These are phyloP conservation scores for Stereum hirsutum DNA, from an alignment of 1,284 basidiomycete species.

Conservation along the genomic window DNA sequence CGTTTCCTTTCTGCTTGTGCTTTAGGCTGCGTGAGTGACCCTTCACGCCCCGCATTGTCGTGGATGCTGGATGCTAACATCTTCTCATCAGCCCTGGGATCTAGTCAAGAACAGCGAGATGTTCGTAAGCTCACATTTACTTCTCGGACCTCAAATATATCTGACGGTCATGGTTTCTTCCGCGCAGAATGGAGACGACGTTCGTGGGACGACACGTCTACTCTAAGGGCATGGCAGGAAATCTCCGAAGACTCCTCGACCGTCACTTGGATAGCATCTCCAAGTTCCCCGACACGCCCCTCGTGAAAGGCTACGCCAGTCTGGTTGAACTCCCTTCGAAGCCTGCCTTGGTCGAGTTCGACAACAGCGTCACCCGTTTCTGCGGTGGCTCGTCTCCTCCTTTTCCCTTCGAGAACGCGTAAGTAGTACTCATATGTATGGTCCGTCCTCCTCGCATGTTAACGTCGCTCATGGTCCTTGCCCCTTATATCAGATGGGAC, in stretches of 20 bases:
- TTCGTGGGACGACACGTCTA: conserved; percentile 70
- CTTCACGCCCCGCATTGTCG: conserved; percentile 4
- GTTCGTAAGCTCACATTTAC: conserved; percentile 24
- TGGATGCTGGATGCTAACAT: neutral
- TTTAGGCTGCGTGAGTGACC: conserved; percentile 66
- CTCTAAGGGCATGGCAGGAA: conserved; percentile 76
- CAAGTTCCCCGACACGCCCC: conserved; percentile 38
- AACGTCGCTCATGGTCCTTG: too few relatives aligned
- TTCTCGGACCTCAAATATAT: neutral
- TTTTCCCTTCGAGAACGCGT: conserved; percentile 72
- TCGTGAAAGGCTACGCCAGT: conserved; percentile 37
- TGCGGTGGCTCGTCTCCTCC: conserved; percentile 73
- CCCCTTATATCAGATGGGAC: too few relatives aligned
- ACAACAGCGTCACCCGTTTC: conserved; percentile 59
- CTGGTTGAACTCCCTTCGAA: conserved; percentile 31
- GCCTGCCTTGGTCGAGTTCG: conserved; percentile 51
- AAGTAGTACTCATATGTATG: too few relatives aligned
- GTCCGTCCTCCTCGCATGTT: too few relatives aligned
- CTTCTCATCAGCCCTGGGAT: conserved; percentile 64
- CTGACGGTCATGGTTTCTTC: conserved; percentile 12
- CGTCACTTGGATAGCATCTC: conserved; percentile 46
- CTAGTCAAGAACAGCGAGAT: conserved; percentile 47
- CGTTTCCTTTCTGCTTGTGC: conserved; percentile 73
- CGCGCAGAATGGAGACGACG: conserved; percentile 47
- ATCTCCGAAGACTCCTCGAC: conserved; percentile 62